Evolutionary conservation across 164 flowering plant genomes (phyloP), one percentile per base, ranked within the genome.

Genomic region (Vitis riparia): DNA sequence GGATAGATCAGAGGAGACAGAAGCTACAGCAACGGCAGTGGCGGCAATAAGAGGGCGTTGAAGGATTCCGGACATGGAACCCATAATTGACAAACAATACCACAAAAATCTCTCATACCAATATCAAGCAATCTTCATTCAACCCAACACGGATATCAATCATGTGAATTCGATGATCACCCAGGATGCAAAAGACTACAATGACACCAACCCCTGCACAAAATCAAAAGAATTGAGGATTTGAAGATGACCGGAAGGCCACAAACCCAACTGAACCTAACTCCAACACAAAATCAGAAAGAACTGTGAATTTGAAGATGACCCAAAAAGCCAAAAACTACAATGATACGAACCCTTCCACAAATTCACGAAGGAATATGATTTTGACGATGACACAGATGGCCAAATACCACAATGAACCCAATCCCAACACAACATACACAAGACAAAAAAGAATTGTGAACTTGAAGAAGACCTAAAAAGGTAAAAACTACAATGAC

Each of bases 31-130:
- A 72, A 87, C 86, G 1, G 94, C 97, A 73, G 89, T 84, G 0
- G 84, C 95, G 5, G 91, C 90, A 48, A 81, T 74, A 30, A 91
- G 71, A 61, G 95, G 99, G 17, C 96, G 82, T 68, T 85, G 89
- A 73, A 92, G 66, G 76, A 79, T 67, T 77, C 97, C 95, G 10
- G 91, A 75, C 66, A 85, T 76, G 70, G 94, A 86, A 84, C 86
- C 91, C 97, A 92, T 90, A 13, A 16, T 69, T 30, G 14, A 76
- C 2, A 70, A 52, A 32, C 62, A 73, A 51, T 47, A 29, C 23
- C 62, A 16, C 44, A 71, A 32, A 55, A 59, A 76, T 15, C 61
- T 75, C 65, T 68, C 78, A 79, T 70, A 76, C 66, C 78, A 80
- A 76, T 60, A 53, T 37, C 47, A 70, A 51, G 14, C 48, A 15